A percentile compares a stretch with the other conserved stretches of the same genome.
Conservation (phyloP, 805 yeast species). For the Candida ovalis region DNA sequence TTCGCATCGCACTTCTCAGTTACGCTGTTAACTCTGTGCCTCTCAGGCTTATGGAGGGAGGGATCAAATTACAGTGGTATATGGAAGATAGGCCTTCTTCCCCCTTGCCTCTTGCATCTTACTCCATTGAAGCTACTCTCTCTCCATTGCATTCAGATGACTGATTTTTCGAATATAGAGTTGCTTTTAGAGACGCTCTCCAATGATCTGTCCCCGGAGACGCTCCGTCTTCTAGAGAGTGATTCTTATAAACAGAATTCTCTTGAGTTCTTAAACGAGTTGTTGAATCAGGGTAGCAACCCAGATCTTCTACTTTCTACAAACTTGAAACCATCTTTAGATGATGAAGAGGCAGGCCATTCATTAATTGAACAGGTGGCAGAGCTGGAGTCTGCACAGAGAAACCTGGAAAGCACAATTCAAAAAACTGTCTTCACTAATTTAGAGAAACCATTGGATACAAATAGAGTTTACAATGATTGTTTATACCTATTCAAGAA, state of each 20-base stretch:
- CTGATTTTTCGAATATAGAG: conserved; percentile 15
- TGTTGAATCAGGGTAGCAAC: conserved; percentile 40
- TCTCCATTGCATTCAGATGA: conserved; percentile 1
- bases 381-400: conserved; percentile 58
- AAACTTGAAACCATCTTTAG: conserved; percentile 23
- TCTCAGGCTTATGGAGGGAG: no score
- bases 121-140: not conserved
- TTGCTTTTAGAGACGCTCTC: conserved; percentile 36
- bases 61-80: no score
- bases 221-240: no score
- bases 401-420: conserved; percentile 44
- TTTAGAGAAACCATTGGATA: conserved; percentile 44
- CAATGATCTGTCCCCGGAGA: conserved; percentile 25
- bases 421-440: conserved; percentile 35
- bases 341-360: conserved; percentile 15
- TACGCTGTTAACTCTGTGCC: no score
- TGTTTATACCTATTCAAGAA: conserved; percentile 33
- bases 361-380: conserved; percentile 69
- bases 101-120: no score
- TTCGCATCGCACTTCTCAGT: no score
- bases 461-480: conserved; percentile 30
- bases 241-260: conserved; percentile 32
- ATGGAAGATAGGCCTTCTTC: not conserved
- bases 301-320: conserved; percentile 32
- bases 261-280: conserved; percentile 31